Percentiles rank a stretch among this genome's conserved stretches.
Conservation (phyloP, 345 rosid species). For the Eucalyptus curtisii region DNA sequence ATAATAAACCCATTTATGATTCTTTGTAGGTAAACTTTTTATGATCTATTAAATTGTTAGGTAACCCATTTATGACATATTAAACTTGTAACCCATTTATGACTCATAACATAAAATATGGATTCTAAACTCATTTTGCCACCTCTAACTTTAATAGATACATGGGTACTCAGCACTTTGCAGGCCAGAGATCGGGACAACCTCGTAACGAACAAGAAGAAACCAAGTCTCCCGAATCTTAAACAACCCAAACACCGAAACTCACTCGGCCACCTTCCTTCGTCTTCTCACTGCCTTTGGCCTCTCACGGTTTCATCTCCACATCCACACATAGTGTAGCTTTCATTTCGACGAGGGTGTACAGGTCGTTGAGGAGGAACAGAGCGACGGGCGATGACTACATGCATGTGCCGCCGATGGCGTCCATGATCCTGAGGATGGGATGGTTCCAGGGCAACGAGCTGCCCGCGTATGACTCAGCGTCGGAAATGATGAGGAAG, state of each 20-base stretch:
- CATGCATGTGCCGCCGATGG: slow-evolving; percentile 24
- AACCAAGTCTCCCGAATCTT: neutral
- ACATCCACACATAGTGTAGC: neutral
- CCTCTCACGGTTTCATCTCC: neutral
- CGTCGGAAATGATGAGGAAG: slow-evolving; percentile 34
- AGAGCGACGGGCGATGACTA: slow-evolving; percentile 49
- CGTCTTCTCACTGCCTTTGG: neutral
- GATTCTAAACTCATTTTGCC: too few species aligned
- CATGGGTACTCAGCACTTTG: neutral
- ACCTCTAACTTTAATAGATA: neutral
- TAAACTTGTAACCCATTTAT: too few species aligned
- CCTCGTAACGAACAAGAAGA: neutral
- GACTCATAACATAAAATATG: too few species aligned
- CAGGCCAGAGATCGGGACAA: neutral
- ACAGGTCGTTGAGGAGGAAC: slow-evolving; percentile 67
- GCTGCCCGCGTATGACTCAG: slow-evolving; percentile 20
- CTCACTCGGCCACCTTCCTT: neutral
- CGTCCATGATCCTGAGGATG: slow-evolving; percentile 12
- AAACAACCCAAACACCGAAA: neutral
- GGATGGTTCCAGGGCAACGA: slow-evolving; percentile 14
- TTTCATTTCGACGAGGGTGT: slow-evolving; percentile 15
- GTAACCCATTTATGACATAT: too few species aligned
- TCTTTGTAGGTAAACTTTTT: too few species aligned
- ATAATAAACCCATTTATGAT: too few species aligned
- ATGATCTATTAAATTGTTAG: too few species aligned